Conservation (phyloP, 2,329 filamentous ascomycete species). For the Pseudovirgaria hyperparasitica region DNA sequence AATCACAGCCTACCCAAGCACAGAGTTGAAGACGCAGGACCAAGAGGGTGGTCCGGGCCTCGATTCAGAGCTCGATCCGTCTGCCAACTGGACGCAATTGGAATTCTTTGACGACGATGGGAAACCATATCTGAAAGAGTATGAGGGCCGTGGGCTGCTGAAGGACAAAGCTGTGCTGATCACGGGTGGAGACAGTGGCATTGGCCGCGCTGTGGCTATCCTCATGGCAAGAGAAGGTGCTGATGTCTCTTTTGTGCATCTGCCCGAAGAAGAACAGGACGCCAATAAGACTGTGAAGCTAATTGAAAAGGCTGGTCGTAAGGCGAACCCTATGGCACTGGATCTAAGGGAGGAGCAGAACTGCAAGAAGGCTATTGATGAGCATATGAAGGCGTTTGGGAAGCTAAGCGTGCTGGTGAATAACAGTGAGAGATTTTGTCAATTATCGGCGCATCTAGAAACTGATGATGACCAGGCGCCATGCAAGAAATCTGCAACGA, state of each 20-base stretch:
- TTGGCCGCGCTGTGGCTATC: constrained; percentile 62
- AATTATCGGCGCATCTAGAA: constrained; percentile 44
- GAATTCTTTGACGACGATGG: constrained; percentile 17
- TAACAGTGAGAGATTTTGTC: constrained; percentile 47
- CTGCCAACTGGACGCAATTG: constrained; percentile 19
- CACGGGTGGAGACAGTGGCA: constrained; percentile 69
- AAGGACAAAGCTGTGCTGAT: constrained; percentile 41
- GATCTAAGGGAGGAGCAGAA: constrained; percentile 55
- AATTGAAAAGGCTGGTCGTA: constrained; percentile 53
- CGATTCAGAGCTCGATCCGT: constrained; percentile 16
- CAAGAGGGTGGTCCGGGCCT: constrained; percentile 18
- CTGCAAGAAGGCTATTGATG: constrained; percentile 57
- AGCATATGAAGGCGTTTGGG: constrained; percentile 52
- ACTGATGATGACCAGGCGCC: constrained; percentile 23
- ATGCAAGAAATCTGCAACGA: constrained; percentile 43
- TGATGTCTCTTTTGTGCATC: constrained; percentile 58
- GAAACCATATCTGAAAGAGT: constrained; percentile 18
- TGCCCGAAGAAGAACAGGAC: constrained; percentile 64
- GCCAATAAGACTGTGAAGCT: constrained; percentile 60
- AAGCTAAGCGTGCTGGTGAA: constrained; percentile 63
- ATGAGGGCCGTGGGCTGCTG: constrained; percentile 15
- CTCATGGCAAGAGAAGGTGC: constrained; percentile 74
- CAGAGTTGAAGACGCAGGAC: constrained; percentile 14
- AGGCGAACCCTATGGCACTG: constrained; percentile 50
- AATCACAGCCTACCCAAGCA: constrained; percentile 12